Evolutionary conservation across 2,329 filamentous ascomycete species (phyloP).

Genomic region (Shiraia bambusicola): DNA sequence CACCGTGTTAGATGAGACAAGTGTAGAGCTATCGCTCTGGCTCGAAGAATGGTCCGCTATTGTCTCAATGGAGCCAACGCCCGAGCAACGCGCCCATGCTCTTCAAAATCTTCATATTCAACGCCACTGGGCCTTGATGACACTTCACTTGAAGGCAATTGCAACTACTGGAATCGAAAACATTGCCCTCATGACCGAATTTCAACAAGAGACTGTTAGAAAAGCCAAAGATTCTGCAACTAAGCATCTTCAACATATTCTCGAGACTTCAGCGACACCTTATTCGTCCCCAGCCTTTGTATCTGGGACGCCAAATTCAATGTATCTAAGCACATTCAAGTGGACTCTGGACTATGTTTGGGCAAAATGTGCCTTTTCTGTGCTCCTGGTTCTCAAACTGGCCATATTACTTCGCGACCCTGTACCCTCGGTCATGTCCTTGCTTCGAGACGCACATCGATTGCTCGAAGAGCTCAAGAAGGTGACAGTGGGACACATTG

Average conservation of each 20-base stretch:
- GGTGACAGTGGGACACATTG: constrained; percentile 48
- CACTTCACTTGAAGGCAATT: constrained; percentile 55
- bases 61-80: constrained; percentile 16
- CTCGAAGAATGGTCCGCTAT: constrained; percentile 46
- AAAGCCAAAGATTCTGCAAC: constrained; percentile 55
- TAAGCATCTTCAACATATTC: constrained; percentile 54
- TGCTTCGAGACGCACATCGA: constrained; percentile 48
- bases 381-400: constrained; percentile 56
- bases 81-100: constrained; percentile 20
- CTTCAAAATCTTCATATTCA: constrained; percentile 54
- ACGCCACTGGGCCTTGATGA: constrained; percentile 56
- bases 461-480: constrained; percentile 49
- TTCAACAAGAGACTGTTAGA: constrained; percentile 52
- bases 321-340: constrained; percentile 54
- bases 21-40: constrained; percentile 39
- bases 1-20: constrained; percentile 22
- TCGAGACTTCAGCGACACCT: constrained; percentile 28
- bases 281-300: constrained; percentile 20
- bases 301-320: constrained; percentile 6
- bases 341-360: constrained; percentile 61
- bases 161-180: constrained; percentile 54
- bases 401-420: constrained; percentile 52
- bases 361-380: constrained; percentile 61
- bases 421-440: constrained; percentile 42
- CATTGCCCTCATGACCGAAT: constrained; percentile 53